Evolutionary conservation across 257 asterid species (phyloP), one percentile per base, ranked within the genome.

Genomic region (Penstemon barbatus): DNA sequence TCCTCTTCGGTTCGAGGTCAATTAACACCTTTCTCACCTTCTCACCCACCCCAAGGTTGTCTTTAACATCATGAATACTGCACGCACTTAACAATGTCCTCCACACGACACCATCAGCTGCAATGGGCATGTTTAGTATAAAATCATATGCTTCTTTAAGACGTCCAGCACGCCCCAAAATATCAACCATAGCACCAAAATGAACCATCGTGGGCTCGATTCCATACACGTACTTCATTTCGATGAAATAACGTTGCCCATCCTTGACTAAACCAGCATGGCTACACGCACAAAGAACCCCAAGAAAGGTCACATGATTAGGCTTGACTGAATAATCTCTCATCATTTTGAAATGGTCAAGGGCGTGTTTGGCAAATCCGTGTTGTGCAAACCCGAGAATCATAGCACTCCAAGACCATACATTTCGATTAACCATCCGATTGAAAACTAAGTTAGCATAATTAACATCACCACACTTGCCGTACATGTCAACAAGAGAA

Each of bases 331-430:
- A 61, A 49, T 19, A 33, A 7, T 58, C 36, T 68, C 70, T 80
- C 96, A 91, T 87, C 71, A 66, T 62, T 5, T 15, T 57, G 15
- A 91, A 87, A 48, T 79, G 71, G 44, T 81, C 61, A 44, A 91
- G 82, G 53, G 90, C 89, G 4, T 70, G 69, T 15, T 41, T 46
- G 4, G 89, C 92, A 71, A 77, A 81, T 11, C 95, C 96, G 39
- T 91, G 90, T 59, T 82, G 94, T 4, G 95, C 98, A 75, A 75
- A 84, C 39, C 94, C 95, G 50, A 75, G 83, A 71, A 91, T 85
- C 96, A 91, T 85, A 7, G 90, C 83, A 50, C 92, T 89, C 95
- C 96, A 91, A 51, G 94, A 87, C 96, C 95, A 87, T 60, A 87
- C 86, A 57, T 87, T 91, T 37, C 86, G 78, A 38, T 69, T 19